Evolutionary conservation across 2,329 filamentous ascomycete genomes (phyloP), one percentile per base, ranked within the genome.

Genomic region (Raffaelea albimanens): DNA sequence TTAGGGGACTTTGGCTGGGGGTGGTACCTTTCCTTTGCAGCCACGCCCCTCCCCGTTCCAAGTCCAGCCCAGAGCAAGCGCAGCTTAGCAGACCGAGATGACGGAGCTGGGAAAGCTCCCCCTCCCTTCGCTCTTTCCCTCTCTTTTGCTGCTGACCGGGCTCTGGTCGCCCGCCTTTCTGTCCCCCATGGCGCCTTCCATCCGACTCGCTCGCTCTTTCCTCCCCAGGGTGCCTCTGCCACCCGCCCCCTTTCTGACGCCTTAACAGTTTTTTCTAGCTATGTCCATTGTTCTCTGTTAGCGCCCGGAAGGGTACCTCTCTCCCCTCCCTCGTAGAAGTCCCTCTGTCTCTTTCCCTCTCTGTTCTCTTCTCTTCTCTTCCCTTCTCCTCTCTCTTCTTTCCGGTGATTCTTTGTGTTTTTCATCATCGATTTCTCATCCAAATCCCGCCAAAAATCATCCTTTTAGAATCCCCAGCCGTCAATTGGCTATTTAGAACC

Each of bases 361-460:
- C 18, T 38, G 5, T 38, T 38, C 18, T 38, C 34, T 38, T 16
- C n/a, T 38, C 18, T 38, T 46, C 39, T 44, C 43, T 47, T 40
- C 38, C 36, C 34, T 18, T 40, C 34, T 44, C 47, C 34, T 21
- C 39, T 48, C 43, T 43, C 19, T 29, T 52, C 57, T 54, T 58
- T 51, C 45, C 53, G 52, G 49, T 53, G 54, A 38, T 51, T 48
- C 54, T 53, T 50, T 36, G 40, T 40, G 23, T 48, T 40, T 48
- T 44, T 41, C 50, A 38, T n/a, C 44, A 43, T 44, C 41, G 36
- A 46, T 45, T 38, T 43, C 41, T 36, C 45, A 47, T 53, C 49
- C 20, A 33, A 43, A 44, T 53, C 36, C 5, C 16, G 23, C 25
- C 5, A 39, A 23, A n/a, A 20, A 46, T 23, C 31, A 33, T 48